Evolutionary conservation across 345 rosid species (phyloP), one percentile per base, ranked within the genome.

Genomic region (Kandelia obovata): DNA sequence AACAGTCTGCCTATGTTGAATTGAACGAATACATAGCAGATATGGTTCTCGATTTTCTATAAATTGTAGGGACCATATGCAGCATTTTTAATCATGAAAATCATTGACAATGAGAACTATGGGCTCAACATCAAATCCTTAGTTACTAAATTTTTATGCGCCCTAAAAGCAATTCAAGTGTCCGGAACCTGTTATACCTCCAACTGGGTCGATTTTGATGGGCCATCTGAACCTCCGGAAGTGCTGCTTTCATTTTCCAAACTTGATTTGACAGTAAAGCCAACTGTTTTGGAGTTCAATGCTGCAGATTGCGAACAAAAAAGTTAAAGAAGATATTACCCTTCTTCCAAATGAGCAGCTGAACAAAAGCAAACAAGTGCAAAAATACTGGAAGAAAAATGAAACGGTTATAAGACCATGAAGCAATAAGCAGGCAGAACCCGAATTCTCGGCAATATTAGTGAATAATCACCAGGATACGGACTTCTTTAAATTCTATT

Each of bases 241-340:
- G 35, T 9, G 65, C 6, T 62, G 52, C 71, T 59, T 39, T 72
- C 81, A 61, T 82, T 73, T 32, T 71, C 30, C 76, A 74, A 71
- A 64, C 73, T 75, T 16, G 81, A 70, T 57, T 73, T 80, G 68
- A 83, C 80, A 30, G 53, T 80, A 79, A 79, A 20, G 64, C 74
- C 70, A n/a, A 74, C 62, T 25, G 80, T 28, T 59, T 75, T 83
- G 1, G 76, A 71, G 47, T 60, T 71, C 19, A 39, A 73, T 68
- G 76, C 77, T 66, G 57, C 31, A 55, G 25, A 58, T 59, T 26
- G 25, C 47, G 61, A 71, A 65, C 7, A 55, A 21, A 46, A 16
- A 31, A 43, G 59, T 25, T 56, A 25, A 25, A 21, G 59, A 19
- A 13, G 16, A 3, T 0, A 43, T 43, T 3, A 15, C 49, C 13